These are phyloP conservation scores for Sisymbrium altissimum DNA, from an alignment of 345 rosid genomes.

Conservation along the genomic window DNA sequence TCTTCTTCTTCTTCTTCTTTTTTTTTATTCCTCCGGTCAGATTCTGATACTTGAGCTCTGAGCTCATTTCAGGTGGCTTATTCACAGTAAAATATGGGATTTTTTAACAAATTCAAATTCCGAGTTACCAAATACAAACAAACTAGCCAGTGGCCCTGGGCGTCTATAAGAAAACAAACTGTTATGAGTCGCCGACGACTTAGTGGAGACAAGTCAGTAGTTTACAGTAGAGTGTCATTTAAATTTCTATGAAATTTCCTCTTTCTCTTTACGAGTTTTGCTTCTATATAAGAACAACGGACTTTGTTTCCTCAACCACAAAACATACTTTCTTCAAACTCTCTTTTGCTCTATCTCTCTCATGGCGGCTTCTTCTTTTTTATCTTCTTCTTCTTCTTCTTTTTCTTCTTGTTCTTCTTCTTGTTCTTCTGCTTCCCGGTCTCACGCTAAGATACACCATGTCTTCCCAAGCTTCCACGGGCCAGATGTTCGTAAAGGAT, in stretches of 20 bases:
- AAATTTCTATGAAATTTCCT: not conserved
- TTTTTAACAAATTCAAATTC: no score
- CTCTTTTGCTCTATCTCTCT: not conserved
- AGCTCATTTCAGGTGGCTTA: no score
- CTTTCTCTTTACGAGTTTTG: no score
- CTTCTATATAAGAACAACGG: not conserved
- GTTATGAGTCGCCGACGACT: not conserved
- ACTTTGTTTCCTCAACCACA: not conserved
- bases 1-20: no score
- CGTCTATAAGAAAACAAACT: not conserved
- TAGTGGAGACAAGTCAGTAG: not conserved
- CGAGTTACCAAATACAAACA: no score
- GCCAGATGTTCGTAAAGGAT: not conserved
- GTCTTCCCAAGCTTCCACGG: slow-evolving; percentile 11
- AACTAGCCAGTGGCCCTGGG: not conserved
- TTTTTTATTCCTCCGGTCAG: no score
- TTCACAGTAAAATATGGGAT: no score
- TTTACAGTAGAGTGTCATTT: not conserved
- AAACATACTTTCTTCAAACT: not conserved
- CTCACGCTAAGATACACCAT: not conserved
- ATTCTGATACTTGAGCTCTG: no score
- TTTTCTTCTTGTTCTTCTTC: not conserved
- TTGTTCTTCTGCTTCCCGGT: not conserved
- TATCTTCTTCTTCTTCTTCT: not conserved
- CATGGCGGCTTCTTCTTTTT: not conserved